phyloP scores from a whole-genome alignment of 2,329 filamentous ascomycete species.

The Hypoxylon sp. region DNA sequence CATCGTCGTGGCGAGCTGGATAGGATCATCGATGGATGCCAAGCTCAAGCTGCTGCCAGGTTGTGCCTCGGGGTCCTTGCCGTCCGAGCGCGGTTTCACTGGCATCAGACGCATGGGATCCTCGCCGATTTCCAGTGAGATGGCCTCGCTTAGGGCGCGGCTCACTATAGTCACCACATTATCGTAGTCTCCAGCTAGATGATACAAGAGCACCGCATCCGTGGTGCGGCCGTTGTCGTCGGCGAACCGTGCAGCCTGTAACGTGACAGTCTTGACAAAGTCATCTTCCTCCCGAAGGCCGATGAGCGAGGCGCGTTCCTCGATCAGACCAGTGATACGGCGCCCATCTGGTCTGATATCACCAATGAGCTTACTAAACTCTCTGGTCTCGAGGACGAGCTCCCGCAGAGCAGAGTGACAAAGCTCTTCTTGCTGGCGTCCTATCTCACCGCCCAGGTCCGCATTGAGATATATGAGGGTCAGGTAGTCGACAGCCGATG shows the following conservation, averaged over 20 bases:
- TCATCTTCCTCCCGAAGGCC: slow-evolving; percentile 83
- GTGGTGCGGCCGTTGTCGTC: slow-evolving; percentile 95
- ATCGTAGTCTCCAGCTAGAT: slow-evolving; percentile 95
- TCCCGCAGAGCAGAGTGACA: slow-evolving; percentile 95
- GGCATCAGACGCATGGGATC: slow-evolving; percentile 84
- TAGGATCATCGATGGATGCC: slow-evolving; percentile 71
- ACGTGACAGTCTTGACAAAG: slow-evolving; percentile 91
- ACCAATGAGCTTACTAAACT: slow-evolving; percentile 93
- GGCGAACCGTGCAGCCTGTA: slow-evolving; percentile 91
- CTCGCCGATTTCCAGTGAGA: slow-evolving; percentile 88
- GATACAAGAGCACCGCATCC: slow-evolving; percentile 94
- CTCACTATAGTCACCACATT: slow-evolving; percentile 93
- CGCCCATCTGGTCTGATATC: slow-evolving; percentile 90
- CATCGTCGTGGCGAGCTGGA: slow-evolving; percentile 73
- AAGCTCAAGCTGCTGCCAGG: slow-evolving; percentile 72
- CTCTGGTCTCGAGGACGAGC: slow-evolving; percentile 94
- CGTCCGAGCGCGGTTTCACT: slow-evolving; percentile 76
- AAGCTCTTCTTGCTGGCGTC: slow-evolving; percentile 81
- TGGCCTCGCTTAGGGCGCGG: slow-evolving; percentile 88
- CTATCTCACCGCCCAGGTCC: slow-evolving; percentile 81
- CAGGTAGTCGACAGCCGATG: slow-evolving; percentile 93
- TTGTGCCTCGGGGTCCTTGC: slow-evolving; percentile 57
- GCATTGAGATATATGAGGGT: slow-evolving; percentile 91
- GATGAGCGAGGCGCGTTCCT: slow-evolving; percentile 86
- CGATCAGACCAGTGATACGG: slow-evolving; percentile 88